These are phyloP conservation scores for Syzygium oleosum DNA, from an alignment of 345 rosid genomes.

Conservation along the genomic window DNA sequence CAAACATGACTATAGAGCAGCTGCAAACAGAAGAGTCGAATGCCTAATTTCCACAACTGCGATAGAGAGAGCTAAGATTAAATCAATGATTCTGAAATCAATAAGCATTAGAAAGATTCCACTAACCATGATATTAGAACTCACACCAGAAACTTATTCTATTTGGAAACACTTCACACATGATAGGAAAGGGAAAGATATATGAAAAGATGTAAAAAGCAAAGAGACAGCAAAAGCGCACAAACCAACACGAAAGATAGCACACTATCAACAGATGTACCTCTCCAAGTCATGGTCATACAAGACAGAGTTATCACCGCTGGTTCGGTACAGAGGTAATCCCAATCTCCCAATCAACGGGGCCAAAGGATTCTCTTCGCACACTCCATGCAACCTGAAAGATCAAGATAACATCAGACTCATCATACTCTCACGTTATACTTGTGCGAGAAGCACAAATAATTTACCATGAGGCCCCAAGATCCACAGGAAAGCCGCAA, in stretches of 20 bases:
- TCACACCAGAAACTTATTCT: not conserved
- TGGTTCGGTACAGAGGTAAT: slow-evolving; percentile 80
- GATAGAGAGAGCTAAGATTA: not conserved
- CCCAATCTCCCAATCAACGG: slow-evolving; percentile 84
- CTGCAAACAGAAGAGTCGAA: not conserved
- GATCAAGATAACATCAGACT: not conserved
- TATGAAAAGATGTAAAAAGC: not conserved
- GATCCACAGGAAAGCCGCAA: slow-evolving; percentile 89
- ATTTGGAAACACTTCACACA: not conserved
- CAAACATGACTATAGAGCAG: not conserved
- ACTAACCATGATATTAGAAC: not conserved
- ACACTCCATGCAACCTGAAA: slow-evolving; percentile 89
- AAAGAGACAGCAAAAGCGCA: not conserved
- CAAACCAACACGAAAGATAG: not conserved
- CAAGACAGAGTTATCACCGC: slow-evolving; percentile 91
- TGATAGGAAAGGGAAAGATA: not conserved
- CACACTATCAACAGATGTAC: slow-evolving; percentile 14
- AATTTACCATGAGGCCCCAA: slow-evolving; percentile 91
- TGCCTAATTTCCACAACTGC: not conserved
- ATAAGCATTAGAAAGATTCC: not conserved
- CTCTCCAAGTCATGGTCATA: slow-evolving; percentile 97
- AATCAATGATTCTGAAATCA: not conserved
- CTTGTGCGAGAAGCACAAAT: not conserved
- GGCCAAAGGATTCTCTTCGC: slow-evolving; percentile 90
- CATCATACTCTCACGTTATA: not conserved